phyloP scores from a whole-genome alignment of 2,329 filamentous ascomycete species.

The Bimuria novae-zelandiae region DNA sequence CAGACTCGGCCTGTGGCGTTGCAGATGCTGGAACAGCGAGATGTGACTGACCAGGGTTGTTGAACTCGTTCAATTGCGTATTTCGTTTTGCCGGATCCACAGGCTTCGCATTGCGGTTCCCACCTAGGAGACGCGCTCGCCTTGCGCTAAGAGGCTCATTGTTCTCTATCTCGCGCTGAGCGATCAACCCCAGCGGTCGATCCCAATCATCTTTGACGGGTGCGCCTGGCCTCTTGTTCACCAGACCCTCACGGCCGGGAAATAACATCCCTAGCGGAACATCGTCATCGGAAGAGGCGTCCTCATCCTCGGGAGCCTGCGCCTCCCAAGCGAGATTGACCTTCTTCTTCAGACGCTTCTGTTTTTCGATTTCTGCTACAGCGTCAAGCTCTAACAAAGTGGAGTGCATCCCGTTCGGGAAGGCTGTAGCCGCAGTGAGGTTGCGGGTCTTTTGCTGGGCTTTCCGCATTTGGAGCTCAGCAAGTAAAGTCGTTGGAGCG shows the following conservation, averaged over 20 bases:
- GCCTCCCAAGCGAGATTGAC: conserved; percentile 93
- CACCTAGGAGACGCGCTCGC: conserved; percentile 70
- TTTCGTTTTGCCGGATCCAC: conserved; percentile 27
- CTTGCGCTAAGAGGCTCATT: conserved; percentile 84
- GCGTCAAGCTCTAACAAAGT: conserved; percentile 90
- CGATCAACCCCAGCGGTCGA: conserved; percentile 74
- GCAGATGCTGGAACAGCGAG: conserved; percentile 33
- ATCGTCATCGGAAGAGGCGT: conserved; percentile 68
- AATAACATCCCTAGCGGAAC: conserved; percentile 84
- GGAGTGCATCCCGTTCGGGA: conserved; percentile 81
- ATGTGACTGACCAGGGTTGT: conserved; percentile 28
- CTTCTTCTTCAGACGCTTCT: conserved; percentile 72
- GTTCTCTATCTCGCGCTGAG: conserved; percentile 84
- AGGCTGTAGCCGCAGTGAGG: conserved; percentile 65
- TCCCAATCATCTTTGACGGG: conserved; percentile 52
- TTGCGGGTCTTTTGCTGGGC: conserved; percentile 83
- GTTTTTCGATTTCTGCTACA: conserved; percentile 82
- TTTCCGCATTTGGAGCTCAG: conserved; percentile 89
- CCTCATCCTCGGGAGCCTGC: conserved; percentile 48
- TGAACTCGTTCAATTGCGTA: conserved; percentile 20
- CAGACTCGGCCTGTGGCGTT: conserved; percentile 33
- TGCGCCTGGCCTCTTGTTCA: conserved; percentile 54
- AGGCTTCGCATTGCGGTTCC: conserved; percentile 50
- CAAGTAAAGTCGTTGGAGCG: conserved; percentile 85
- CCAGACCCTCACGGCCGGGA: conserved; percentile 60